A percentile compares a stretch with the other conserved stretches of the same genome.
These are phyloP conservation scores for Metroxylon sagu DNA, from an alignment of 176 grass and related monocot genomes.

Conservation along the genomic window DNA sequence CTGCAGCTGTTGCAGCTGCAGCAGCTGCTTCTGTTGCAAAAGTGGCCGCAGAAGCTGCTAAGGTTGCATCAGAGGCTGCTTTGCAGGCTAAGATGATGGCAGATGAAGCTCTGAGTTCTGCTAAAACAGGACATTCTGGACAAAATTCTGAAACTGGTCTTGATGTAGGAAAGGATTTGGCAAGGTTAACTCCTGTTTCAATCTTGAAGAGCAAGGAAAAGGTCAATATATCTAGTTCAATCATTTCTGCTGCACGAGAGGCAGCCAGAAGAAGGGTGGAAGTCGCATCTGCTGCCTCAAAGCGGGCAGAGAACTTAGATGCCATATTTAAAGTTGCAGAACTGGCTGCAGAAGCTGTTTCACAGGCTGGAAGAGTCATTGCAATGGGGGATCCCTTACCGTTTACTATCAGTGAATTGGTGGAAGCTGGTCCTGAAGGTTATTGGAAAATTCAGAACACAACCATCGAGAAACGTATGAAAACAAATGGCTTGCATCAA, in stretches of 20 bases:
- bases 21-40: constrained; percentile 88
- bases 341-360: constrained; percentile 77
- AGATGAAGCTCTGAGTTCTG: constrained; percentile 54
- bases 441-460: constrained; percentile 62
- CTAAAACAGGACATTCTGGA: constrained; percentile 13
- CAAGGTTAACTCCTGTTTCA: constrained; percentile 30
- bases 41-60: constrained; percentile 82
- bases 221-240: constrained; percentile 29
- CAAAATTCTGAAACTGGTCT: constrained; percentile 19
- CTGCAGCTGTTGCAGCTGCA: constrained; percentile 68
- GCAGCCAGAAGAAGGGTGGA: constrained; percentile 82
- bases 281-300: constrained; percentile 77
- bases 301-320: constrained; percentile 92
- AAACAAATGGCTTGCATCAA: constrained; percentile 5
- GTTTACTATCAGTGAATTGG: constrained; percentile 64
- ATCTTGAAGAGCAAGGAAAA: constrained; percentile 44
- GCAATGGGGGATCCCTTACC: constrained; percentile 91
- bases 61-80: constrained; percentile 76
- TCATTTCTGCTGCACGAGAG: constrained; percentile 78
- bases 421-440: constrained; percentile 67
- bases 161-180: constrained; percentile 25
- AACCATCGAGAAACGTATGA: constrained; percentile 33
- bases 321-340: constrained; percentile 90
- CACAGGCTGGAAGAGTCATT: constrained; percentile 69
- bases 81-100: constrained; percentile 93